These are phyloP conservation scores for Glomus cerebriforme DNA, from an alignment of 192 early-diverging fungal genomes.

Conservation along the genomic window DNA sequence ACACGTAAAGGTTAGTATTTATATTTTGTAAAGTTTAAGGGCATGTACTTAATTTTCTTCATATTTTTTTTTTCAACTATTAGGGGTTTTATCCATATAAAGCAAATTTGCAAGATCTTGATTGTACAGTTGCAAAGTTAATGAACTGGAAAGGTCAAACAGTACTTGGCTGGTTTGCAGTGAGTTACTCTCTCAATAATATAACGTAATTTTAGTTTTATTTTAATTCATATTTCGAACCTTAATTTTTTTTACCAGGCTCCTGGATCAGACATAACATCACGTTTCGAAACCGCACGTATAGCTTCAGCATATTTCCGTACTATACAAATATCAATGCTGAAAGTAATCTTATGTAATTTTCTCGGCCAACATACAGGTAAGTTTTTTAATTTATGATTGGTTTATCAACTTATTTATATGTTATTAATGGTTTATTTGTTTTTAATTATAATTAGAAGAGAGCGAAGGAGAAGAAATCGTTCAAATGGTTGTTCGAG, in stretches of 20 bases:
- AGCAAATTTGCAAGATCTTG: conserved; percentile 27
- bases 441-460: not conserved
- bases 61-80: not conserved
- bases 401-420: not conserved
- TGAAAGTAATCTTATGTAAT: conserved; percentile 33
- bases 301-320: conserved; percentile 36
- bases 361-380: conserved; percentile 26
- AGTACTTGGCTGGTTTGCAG: conserved; percentile 35
- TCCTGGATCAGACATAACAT: conserved; percentile 4
- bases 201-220: not conserved
- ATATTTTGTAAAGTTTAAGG: not conserved
- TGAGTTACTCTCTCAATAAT: not conserved
- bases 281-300: not conserved
- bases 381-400: not conserved
- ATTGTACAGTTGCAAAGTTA: conserved; percentile 27
- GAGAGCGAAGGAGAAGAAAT: conserved; percentile 22
- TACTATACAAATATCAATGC: conserved; percentile 23
- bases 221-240: not conserved
- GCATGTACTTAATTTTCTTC: not conserved
- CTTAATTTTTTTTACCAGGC: conserved; percentile 2
- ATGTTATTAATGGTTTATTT: not conserved
- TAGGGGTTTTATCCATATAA: conserved; percentile 32
- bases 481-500: not conserved
- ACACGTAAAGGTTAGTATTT: conserved; percentile 24
- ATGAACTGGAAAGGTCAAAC: conserved; percentile 36